Conservation (phyloP, 148 eudicot species). For the Cornus kousa region DNA sequence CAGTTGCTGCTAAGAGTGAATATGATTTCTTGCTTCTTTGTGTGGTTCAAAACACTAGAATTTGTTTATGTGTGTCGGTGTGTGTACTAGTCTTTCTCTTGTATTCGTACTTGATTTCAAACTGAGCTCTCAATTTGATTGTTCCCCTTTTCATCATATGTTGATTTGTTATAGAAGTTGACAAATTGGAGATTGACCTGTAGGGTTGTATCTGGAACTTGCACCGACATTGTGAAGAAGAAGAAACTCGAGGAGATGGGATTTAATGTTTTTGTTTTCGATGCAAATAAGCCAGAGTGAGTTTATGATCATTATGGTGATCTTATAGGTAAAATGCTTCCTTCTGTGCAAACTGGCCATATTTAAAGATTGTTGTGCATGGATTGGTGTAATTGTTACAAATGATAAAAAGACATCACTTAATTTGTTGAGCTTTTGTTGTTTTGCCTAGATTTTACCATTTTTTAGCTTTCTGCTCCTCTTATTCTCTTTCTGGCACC, state of each 20-base stretch:
- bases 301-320: conserved; percentile 20
- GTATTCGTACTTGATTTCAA: background rate
- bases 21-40: background rate
- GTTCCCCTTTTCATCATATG: background rate
- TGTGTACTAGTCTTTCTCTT: too few species aligned
- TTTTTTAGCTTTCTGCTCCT: background rate
- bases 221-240: conserved; percentile 64
- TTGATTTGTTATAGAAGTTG: background rate
- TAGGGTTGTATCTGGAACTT: conserved; percentile 77
- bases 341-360: background rate
- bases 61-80: too few species aligned
- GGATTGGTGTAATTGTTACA: background rate
- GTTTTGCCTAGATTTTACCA: background rate
- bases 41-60: too few species aligned
- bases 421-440: background rate
- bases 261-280: conserved; percentile 53
- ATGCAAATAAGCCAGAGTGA: conserved; percentile 76
- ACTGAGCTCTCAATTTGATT: background rate
- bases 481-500: background rate
- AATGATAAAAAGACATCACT: background rate
- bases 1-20: background rate
- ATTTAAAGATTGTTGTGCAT: background rate
- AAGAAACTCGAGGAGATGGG: conserved; percentile 68
- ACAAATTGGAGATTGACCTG: conserved; percentile 2
- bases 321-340: background rate